phyloP scores from a whole-genome alignment of 2,329 filamentous ascomycete genomes.

The Trichoderma endophyticum region DNA sequence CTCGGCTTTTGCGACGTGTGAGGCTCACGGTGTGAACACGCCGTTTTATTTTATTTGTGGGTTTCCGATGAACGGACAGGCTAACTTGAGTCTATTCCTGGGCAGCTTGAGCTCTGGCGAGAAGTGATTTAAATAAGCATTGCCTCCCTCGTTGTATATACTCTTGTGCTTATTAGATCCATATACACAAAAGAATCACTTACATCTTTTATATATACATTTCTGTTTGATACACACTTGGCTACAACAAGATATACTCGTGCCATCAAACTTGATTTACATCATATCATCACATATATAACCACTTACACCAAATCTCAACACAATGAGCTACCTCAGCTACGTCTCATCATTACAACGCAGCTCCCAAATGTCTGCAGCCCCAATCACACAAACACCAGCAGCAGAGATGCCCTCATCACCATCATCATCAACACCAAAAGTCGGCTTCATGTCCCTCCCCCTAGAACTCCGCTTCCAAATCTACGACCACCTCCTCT shows the following conservation, averaged over 20 bases:
- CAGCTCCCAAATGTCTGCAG: background rate
- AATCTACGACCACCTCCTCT: slow-evolving; percentile 44
- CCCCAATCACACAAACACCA: background rate
- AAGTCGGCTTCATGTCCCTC: slow-evolving; percentile 36
- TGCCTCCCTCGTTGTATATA: background rate
- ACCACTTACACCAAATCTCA: background rate
- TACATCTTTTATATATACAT: background rate
- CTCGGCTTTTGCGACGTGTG: background rate
- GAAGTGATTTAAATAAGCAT: background rate
- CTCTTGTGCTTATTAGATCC: no score
- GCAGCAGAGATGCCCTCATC: background rate
- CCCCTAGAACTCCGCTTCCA: slow-evolving; percentile 46
- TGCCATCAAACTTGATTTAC: background rate
- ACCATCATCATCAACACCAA: background rate
- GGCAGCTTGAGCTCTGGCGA: background rate
- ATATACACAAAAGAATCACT: background rate
- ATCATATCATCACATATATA: background rate
- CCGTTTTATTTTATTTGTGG: background rate
- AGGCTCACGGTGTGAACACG: background rate
- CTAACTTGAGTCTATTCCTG: background rate
- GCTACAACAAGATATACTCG: background rate
- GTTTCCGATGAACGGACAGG: background rate
- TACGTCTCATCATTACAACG: background rate
- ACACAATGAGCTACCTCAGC: background rate
- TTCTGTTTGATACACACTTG: background rate